phyloP scores from a whole-genome alignment of 805 yeast genomes.

The Candida easanensis region DNA sequence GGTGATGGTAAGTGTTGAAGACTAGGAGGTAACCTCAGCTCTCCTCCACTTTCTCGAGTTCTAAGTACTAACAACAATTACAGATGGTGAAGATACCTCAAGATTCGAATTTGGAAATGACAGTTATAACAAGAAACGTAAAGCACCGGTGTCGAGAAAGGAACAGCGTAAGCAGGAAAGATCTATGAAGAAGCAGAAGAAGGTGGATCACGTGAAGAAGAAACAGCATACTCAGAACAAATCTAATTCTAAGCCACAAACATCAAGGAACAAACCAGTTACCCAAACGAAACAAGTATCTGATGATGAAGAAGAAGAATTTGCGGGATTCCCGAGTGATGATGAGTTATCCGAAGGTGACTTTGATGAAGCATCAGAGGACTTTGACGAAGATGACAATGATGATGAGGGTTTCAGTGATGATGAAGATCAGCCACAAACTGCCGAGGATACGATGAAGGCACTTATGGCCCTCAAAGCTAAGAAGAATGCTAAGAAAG shows the following conservation, averaged over 20 bases:
- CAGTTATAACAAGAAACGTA: constrained; percentile 34
- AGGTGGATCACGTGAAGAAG: constrained; percentile 10
- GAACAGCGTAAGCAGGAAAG: constrained; percentile 42
- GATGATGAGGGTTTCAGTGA: constrained; percentile 26
- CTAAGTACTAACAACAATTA: constrained; percentile 6
- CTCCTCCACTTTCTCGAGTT: not conserved
- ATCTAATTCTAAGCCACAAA: not conserved
- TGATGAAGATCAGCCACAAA: constrained; percentile 16
- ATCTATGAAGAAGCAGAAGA: constrained; percentile 31
- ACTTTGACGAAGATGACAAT: constrained; percentile 29
- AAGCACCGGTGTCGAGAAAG: constrained; percentile 35
- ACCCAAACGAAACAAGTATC: constrained; percentile 2
- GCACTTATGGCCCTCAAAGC: constrained; percentile 34
- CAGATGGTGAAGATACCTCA: constrained; percentile 37
- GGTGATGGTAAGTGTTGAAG: constrained; percentile 6
- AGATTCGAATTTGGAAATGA: constrained; percentile 27
- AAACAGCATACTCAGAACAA: not conserved
- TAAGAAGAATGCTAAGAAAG: constrained; percentile 3
- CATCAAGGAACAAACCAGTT: constrained; percentile 28
- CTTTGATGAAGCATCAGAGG: constrained; percentile 10
- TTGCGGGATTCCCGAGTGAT: constrained; percentile 15
- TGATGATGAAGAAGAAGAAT: constrained; percentile 24
- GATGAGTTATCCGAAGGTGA: constrained; percentile 18
- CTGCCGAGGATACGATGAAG: constrained; percentile 43
- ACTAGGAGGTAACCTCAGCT: not conserved